Evolutionary conservation across 2,329 filamentous ascomycete genomes (phyloP).

Genomic region (Pseudogymnoascus sp.): DNA sequence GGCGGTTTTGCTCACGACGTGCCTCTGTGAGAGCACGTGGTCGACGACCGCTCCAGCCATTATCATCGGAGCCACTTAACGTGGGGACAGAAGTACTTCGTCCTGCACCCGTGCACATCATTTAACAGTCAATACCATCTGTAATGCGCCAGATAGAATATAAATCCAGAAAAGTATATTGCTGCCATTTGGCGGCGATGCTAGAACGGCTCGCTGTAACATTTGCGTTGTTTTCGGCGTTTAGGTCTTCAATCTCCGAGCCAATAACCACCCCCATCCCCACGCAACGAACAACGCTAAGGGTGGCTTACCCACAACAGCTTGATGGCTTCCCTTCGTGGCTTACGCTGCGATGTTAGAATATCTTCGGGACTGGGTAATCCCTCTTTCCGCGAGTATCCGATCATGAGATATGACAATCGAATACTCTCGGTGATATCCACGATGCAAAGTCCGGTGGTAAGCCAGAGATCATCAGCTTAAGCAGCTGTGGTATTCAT

Average conservation of each 20-base stretch:
- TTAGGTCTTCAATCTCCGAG: neutral
- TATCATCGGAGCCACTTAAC: neutral
- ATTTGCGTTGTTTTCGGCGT: neutral
- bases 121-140: neutral
- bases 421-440: neutral
- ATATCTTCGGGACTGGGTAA: neutral
- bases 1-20: constrained; percentile 33
- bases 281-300: neutral
- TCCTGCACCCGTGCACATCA: neutral
- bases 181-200: neutral
- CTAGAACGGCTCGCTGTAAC: neutral
- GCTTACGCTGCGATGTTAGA: neutral
- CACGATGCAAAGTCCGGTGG: neutral
- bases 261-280: neutral
- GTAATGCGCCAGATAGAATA: neutral
- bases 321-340: neutral
- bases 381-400: neutral
- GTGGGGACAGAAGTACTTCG: neutral
- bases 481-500: neutral
- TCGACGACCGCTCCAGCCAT: neutral
- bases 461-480: neutral
- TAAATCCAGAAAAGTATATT: neutral
- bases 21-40: constrained; percentile 33
- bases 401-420: neutral
- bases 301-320: neutral